Evolutionary conservation across 179 eudicot genomes (phyloP).

Genomic region (Drosera spatulata): DNA sequence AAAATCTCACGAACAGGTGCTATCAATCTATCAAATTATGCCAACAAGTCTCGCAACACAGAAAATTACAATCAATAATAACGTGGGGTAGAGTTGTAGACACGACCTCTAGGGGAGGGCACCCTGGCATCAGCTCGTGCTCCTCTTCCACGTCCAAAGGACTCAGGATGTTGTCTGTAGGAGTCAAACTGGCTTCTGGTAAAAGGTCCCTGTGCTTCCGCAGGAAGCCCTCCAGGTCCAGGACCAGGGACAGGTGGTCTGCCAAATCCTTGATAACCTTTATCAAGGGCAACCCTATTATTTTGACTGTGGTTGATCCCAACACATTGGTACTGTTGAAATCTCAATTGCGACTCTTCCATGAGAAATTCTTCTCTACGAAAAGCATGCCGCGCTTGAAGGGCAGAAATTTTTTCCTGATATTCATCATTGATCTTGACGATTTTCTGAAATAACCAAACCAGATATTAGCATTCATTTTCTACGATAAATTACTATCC

Average conservation of each 20-base stretch:
- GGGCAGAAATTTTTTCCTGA: conserved; percentile 57
- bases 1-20: no score
- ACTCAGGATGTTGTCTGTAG: conserved; percentile 51
- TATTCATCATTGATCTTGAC: conserved; percentile 57
- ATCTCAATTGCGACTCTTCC: conserved; percentile 62
- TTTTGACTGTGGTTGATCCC: conserved; percentile 27
- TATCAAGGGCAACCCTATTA: conserved; percentile 28
- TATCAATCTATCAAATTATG: no score
- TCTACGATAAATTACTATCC: background rate
- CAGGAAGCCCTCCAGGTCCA: conserved; percentile 12
- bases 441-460: conserved; percentile 46
- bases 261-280: conserved; percentile 31
- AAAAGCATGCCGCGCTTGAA: conserved; percentile 49
- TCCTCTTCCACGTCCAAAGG: conserved; percentile 42
- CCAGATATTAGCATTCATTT: background rate
- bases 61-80: conserved; percentile 22
- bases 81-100: conserved; percentile 61
- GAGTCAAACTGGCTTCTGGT: conserved; percentile 45
- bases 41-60: background rate
- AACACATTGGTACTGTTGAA: conserved; percentile 62
- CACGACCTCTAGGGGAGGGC: conserved; percentile 66
- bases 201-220: conserved; percentile 40
- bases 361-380: conserved; percentile 62
- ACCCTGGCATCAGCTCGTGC: conserved; percentile 52
- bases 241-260: conserved; percentile 11